Evolutionary conservation across 768 basidiomycete genomes (phyloP).

Genomic region (Phylloporus sp.): DNA sequence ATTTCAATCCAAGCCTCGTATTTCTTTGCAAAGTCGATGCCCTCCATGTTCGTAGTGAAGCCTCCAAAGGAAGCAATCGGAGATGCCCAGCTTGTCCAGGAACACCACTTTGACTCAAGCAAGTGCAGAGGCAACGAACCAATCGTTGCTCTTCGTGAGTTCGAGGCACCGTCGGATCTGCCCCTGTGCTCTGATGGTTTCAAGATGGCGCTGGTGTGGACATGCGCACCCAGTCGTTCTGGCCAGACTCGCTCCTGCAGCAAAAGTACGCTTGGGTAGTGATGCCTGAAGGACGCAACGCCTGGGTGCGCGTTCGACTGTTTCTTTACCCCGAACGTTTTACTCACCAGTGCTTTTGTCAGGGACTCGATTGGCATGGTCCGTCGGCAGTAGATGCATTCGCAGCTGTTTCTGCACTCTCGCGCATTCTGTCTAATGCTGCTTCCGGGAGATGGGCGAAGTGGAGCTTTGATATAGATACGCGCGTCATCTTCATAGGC

Average conservation of each 20-base stretch:
- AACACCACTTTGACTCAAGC: neutral
- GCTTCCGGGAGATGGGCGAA: slow-evolving; percentile 33
- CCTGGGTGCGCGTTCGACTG: slow-evolving; percentile 56
- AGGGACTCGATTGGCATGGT: slow-evolving; percentile 95
- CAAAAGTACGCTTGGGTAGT: slow-evolving; percentile 69
- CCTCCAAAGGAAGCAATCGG: slow-evolving; percentile 43
- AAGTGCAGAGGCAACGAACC: slow-evolving; percentile 19
- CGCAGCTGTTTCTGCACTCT: slow-evolving; percentile 55
- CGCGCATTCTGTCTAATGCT: slow-evolving; percentile 38
- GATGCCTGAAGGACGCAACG: slow-evolving; percentile 76
- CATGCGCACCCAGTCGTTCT: slow-evolving; percentile 50
- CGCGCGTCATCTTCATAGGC: slow-evolving; percentile 66
- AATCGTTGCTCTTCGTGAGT: too few species aligned
- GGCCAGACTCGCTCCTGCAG: slow-evolving; percentile 59
- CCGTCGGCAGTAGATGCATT: slow-evolving; percentile 72
- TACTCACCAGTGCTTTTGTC: neutral
- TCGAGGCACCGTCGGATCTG: neutral
- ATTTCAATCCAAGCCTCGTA: slow-evolving; percentile 53
- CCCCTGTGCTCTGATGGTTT: slow-evolving; percentile 1
- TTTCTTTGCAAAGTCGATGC: slow-evolving; percentile 51
- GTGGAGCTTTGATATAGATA: slow-evolving; percentile 37
- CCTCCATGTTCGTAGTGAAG: slow-evolving; percentile 54
- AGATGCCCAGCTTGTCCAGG: neutral
- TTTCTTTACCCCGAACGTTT: neutral
- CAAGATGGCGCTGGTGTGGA: slow-evolving; percentile 88